Percentiles rank a stretch among this genome's conserved stretches.
phyloP scores from a whole-genome alignment of 768 basidiomycete genomes.

The Daedaleopsis sinensis region DNA sequence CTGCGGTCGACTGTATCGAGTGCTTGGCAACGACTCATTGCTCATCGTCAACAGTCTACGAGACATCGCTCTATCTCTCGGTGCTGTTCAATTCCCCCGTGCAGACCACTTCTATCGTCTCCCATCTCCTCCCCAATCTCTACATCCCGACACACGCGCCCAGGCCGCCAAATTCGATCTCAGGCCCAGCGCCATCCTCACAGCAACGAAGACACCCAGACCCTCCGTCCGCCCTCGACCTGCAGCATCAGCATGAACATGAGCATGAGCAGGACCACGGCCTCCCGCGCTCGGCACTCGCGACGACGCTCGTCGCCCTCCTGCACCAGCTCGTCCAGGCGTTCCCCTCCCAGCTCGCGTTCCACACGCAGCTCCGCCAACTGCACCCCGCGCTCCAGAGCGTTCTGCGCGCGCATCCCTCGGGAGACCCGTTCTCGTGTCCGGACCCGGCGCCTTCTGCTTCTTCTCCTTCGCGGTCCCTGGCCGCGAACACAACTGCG shows the following conservation, averaged over 20 bases:
- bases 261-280: no score
- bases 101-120: conserved; percentile 64
- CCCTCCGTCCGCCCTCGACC: neutral
- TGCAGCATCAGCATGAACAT: no score
- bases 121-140: conserved; percentile 56
- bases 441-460: neutral
- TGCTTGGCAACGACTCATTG: neutral
- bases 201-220: no score
- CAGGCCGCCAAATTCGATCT: neutral
- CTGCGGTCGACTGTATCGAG: no score
- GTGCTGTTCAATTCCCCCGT: conserved; percentile 61
- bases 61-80: conserved; percentile 71
- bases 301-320: conserved; percentile 50
- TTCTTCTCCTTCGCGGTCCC: neutral
- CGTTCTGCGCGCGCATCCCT: conserved; percentile 8
- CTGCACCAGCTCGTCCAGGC: conserved; percentile 57
- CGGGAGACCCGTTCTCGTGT: neutral
- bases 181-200: no score
- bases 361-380: conserved; percentile 46
- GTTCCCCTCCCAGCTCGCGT: conserved; percentile 70
- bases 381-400: conserved; percentile 41
- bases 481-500: neutral
- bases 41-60: conserved; percentile 53
- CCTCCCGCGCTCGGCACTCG: conserved; percentile 18
- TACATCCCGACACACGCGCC: conserved; percentile 32